These are phyloP conservation scores for Garcia nutans DNA, from an alignment of 345 rosid species.

Conservation along the genomic window DNA sequence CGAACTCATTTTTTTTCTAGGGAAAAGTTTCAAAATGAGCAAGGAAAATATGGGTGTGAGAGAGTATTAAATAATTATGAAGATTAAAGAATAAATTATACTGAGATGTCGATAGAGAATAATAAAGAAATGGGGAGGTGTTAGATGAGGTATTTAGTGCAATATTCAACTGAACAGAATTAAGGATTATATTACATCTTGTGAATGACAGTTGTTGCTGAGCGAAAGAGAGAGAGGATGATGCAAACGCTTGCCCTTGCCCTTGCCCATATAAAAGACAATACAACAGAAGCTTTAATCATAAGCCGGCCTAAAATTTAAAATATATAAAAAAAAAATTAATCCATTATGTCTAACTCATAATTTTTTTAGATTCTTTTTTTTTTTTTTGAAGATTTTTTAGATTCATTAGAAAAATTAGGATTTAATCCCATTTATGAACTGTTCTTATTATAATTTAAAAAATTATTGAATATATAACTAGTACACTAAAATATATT, in stretches of 20 bases:
- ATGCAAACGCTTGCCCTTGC: not conserved
- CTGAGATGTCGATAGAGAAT: not conserved
- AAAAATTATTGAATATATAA: too few species aligned
- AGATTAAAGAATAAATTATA: too few species aligned
- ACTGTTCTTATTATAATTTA: too few species aligned
- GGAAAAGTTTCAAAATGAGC: not conserved
- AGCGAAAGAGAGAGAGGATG: not conserved
- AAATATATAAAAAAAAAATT: too few species aligned
- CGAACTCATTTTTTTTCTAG: slow-evolving; percentile 10
- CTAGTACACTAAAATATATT: too few species aligned
- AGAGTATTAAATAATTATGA: not conserved
- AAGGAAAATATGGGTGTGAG: not conserved
- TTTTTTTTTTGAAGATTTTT: too few species aligned
- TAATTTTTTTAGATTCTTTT: too few species aligned
- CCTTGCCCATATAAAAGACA: not conserved
- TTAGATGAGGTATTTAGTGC: not conserved
- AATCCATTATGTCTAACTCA: too few species aligned
- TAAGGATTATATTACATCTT: not conserved
- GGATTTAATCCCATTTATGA: too few species aligned
- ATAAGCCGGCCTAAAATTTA: too few species aligned
- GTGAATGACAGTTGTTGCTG: not conserved
- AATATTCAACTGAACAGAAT: not conserved
- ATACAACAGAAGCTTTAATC: too few species aligned
- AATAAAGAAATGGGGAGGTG: not conserved
- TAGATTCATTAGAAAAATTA: too few species aligned